Conservation (phyloP, 2,329 filamentous ascomycete species). For the Diaporthe eres region DNA sequence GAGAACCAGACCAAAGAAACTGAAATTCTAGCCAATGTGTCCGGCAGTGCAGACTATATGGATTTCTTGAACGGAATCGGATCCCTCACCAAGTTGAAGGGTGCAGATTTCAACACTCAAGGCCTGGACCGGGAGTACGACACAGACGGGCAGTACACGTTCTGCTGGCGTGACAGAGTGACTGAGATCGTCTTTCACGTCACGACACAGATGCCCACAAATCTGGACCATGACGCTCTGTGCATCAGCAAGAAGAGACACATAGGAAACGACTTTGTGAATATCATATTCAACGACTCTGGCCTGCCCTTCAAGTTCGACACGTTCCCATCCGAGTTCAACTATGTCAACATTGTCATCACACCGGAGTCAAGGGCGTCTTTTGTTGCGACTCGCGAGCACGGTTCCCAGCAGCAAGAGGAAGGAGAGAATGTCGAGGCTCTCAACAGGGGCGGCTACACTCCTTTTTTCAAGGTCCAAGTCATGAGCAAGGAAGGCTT, state of each 20-base stretch:
- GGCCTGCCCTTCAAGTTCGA: slow-evolving; percentile 90
- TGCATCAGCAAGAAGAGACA: slow-evolving; percentile 92
- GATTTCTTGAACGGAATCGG: slow-evolving; percentile 88
- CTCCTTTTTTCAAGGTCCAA: slow-evolving; percentile 87
- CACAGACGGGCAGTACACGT: slow-evolving; percentile 87
- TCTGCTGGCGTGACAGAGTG: slow-evolving; percentile 94
- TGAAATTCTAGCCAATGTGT: slow-evolving; percentile 89
- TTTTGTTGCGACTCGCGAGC: slow-evolving; percentile 76
- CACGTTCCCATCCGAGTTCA: slow-evolving; percentile 95
- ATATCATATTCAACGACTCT: slow-evolving; percentile 98
- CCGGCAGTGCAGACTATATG: slow-evolving; percentile 89
- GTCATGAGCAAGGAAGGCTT: slow-evolving; percentile 91
- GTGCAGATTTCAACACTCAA: slow-evolving; percentile 91
- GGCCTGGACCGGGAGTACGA: slow-evolving; percentile 85
- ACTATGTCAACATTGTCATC: slow-evolving; percentile 97
- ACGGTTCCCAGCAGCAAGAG: slow-evolving; percentile 49
- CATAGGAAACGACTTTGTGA: slow-evolving; percentile 97
- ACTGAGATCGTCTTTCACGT: slow-evolving; percentile 97
- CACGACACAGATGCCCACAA: slow-evolving; percentile 96
- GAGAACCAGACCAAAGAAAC: slow-evolving; percentile 86
- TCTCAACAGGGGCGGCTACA: slow-evolving; percentile 41
- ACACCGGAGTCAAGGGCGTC: slow-evolving; percentile 86
- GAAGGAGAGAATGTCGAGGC: neutral
- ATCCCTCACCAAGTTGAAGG: slow-evolving; percentile 83
- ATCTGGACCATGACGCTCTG: slow-evolving; percentile 80